Percentiles rank a stretch among this genome's conserved stretches.
Conservation (phyloP, 441 rosid genomes). For the Jatropha multifida region DNA sequence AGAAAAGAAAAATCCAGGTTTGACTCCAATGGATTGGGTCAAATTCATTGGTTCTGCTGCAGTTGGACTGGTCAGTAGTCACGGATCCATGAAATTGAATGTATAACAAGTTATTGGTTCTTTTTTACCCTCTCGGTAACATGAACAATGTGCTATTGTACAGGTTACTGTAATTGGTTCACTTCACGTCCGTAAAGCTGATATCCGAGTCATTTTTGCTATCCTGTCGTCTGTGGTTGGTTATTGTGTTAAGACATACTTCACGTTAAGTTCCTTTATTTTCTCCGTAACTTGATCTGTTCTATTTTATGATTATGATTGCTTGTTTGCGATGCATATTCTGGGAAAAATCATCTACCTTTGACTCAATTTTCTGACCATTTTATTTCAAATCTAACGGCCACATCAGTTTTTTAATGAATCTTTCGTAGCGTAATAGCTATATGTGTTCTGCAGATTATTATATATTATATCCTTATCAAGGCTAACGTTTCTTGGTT, state of each 20-base stretch:
- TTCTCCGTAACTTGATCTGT: background rate
- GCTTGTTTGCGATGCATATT: background rate
- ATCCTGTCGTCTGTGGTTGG: constrained; percentile 74
- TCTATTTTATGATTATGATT: background rate
- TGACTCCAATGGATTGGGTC: constrained; percentile 97
- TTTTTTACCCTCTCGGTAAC: background rate
- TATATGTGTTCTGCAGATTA: background rate
- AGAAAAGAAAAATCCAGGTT: constrained; percentile 90
- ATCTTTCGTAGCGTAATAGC: too few species aligned
- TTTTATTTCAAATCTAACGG: background rate
- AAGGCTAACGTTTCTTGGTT: background rate
- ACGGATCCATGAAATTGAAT: constrained; percentile 1
- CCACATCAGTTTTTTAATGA: too few species aligned
- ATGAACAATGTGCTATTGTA: background rate
- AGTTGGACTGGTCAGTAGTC: constrained; percentile 72
- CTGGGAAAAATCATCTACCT: background rate
- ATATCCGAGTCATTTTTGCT: constrained; percentile 73
- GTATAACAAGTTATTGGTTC: background rate
- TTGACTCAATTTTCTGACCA: background rate
- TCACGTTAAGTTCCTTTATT: constrained; percentile 66
- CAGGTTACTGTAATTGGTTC: constrained; percentile 84
- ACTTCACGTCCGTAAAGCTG: constrained; percentile 62
- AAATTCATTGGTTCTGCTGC: constrained; percentile 77
- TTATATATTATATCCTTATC: background rate
- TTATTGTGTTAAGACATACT: constrained; percentile 89